phyloP scores from a whole-genome alignment of 2,329 filamentous ascomycete genomes.

The Colletotrichum liriopes region DNA sequence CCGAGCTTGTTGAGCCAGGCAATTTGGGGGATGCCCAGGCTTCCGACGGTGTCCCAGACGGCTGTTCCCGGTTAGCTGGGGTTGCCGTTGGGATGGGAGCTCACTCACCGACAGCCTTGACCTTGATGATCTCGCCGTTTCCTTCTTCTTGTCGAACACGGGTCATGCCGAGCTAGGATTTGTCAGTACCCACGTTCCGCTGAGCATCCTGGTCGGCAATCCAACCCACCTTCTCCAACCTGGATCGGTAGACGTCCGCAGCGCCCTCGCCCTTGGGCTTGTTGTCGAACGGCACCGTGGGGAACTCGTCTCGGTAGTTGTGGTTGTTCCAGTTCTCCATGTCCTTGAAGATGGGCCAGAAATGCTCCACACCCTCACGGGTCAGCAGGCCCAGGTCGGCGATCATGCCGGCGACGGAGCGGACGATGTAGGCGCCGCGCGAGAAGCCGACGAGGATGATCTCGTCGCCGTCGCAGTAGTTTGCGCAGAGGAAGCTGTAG shows the following conservation, averaged over 20 bases:
- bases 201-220: no score
- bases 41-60: constrained; percentile 62
- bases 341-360: constrained; percentile 70
- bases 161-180: constrained; percentile 50
- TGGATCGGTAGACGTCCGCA: constrained; percentile 59
- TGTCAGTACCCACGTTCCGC: neutral
- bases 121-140: constrained; percentile 60
- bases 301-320: constrained; percentile 64
- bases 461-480: constrained; percentile 72
- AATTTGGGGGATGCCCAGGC: constrained; percentile 62
- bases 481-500: constrained; percentile 74
- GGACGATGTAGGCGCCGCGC: constrained; percentile 71
- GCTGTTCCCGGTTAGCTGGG: constrained; percentile 44
- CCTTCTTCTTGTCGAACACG: constrained; percentile 57
- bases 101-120: constrained; percentile 59
- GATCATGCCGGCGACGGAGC: constrained; percentile 70
- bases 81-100: constrained; percentile 41
- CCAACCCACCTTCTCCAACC: constrained; percentile 58
- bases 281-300: constrained; percentile 61
- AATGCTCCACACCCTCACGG: constrained; percentile 67
- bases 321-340: constrained; percentile 68
- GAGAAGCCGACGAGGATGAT: constrained; percentile 72
- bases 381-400: constrained; percentile 67
- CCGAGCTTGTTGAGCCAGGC: constrained; percentile 63
- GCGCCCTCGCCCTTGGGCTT: constrained; percentile 64